phyloP scores from a whole-genome alignment of 208 protist genomes.

The Phytomonas sp. region DNA sequence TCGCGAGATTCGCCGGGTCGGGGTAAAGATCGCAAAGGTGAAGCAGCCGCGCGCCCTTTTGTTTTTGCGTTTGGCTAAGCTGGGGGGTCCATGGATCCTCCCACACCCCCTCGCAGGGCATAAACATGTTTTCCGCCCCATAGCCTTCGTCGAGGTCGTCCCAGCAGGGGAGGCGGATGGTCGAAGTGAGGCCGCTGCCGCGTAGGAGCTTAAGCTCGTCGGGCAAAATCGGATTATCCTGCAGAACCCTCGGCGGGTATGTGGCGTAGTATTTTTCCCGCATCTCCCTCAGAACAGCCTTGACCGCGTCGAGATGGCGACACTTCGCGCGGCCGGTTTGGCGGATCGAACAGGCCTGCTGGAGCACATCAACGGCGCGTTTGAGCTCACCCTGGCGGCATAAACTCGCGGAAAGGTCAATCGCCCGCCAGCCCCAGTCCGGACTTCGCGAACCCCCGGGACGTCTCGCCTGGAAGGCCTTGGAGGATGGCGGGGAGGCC shows the following conservation, averaged over 20 bases:
- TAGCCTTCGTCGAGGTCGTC: constrained; percentile 82
- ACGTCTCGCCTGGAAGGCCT: too few species aligned
- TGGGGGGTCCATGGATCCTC: constrained; percentile 41
- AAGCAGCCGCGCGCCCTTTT: constrained; percentile 21
- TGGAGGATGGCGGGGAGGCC: not conserved
- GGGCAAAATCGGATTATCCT: constrained; percentile 76
- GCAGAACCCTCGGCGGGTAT: constrained; percentile 65
- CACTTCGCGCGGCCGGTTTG: constrained; percentile 41
- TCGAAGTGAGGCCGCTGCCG: constrained; percentile 54
- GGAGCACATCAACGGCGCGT: constrained; percentile 71
- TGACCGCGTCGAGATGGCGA: constrained; percentile 54
- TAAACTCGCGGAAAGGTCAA: constrained; percentile 49
- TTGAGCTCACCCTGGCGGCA: constrained; percentile 57
- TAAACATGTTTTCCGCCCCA: constrained; percentile 75
- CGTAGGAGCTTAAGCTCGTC: constrained; percentile 73
- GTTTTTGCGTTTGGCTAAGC: constrained; percentile 21
- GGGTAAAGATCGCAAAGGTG: constrained; percentile 28
- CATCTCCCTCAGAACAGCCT: constrained; percentile 51
- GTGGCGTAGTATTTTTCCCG: constrained; percentile 35
- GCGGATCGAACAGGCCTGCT: constrained; percentile 41
- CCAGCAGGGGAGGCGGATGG: constrained; percentile 74
- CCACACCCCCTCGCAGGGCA: constrained; percentile 60
- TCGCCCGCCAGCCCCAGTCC: constrained; percentile 50
- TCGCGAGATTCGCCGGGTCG: constrained; percentile 19
- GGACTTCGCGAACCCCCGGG: constrained; percentile 31